Conservation (phyloP, 805 yeast genomes). For the Dipodascopsis uninucleata region DNA sequence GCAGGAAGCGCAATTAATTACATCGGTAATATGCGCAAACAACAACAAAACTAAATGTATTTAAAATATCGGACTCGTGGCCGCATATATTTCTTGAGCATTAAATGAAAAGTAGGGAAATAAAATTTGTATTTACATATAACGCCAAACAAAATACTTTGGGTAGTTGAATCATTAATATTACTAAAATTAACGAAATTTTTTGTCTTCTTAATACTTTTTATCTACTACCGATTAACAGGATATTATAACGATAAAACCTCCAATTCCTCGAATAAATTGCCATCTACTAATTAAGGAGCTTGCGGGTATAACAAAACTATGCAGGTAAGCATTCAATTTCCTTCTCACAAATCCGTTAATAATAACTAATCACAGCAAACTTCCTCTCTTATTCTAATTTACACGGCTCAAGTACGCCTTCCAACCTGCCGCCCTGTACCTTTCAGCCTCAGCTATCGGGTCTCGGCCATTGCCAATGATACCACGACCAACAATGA, state of each 20-base stretch:
- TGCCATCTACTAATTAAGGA: too few species aligned
- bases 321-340: too few species aligned
- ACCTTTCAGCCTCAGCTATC: conserved; percentile 77
- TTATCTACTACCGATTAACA: conserved; percentile 1
- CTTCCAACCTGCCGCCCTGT: conserved; percentile 91
- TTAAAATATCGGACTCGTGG: too few species aligned
- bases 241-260: not conserved
- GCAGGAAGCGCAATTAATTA: conserved; percentile 96
- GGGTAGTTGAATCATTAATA: not conserved
- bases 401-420: conserved; percentile 58
- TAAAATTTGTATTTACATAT: not conserved
- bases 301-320: too few species aligned
- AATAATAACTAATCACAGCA: not conserved
- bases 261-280: too few species aligned
- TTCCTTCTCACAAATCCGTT: too few species aligned
- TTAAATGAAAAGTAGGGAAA: too few species aligned
- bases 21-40: conserved; percentile 55
- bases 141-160: not conserved
- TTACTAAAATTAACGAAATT: not conserved
- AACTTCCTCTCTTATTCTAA: not conserved
- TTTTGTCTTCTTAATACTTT: not conserved
- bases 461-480: conserved; percentile 95
- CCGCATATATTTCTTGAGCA: too few species aligned
- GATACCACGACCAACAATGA: conserved; percentile 97
- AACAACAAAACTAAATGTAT: not conserved